Percentiles rank a stretch among this genome's conserved stretches.
These are phyloP conservation scores for Fusarium albosuccineum DNA, from an alignment of 2,329 filamentous ascomycete species.

Conservation along the genomic window DNA sequence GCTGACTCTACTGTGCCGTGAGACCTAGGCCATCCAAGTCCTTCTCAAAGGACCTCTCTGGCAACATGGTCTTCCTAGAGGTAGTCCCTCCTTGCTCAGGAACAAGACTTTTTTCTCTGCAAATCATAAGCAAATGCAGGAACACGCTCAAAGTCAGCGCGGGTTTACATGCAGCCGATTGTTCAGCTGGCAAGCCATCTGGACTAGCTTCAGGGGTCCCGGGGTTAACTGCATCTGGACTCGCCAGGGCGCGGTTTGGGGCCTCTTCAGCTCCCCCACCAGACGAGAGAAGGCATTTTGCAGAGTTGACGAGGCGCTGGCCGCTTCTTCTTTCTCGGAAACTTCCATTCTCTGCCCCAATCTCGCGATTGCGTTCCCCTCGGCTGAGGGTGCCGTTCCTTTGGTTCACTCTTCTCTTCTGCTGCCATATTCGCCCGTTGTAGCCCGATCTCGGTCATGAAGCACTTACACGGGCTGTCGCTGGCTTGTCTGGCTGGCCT, in stretches of 20 bases:
- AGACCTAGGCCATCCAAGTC: not conserved
- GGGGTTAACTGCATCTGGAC: conserved; percentile 34
- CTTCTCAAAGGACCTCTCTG: not conserved
- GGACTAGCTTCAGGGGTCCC: conserved; percentile 45
- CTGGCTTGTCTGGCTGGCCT: conserved; percentile 19
- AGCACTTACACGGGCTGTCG: conserved; percentile 38
- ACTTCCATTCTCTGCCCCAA: conserved; percentile 17
- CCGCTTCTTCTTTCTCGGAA: conserved; percentile 18
- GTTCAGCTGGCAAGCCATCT: conserved; percentile 39
- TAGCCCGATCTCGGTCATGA: conserved; percentile 25
- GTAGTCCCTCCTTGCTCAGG: not conserved
- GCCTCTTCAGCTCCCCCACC: conserved; percentile 29
- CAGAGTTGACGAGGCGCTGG: conserved; percentile 12
- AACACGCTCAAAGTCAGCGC: conserved; percentile 15
- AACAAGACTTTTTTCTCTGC: not conserved
- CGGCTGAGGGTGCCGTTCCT: conserved; percentile 15
- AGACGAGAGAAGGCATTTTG: conserved; percentile 26
- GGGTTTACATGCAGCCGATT: conserved; percentile 25
- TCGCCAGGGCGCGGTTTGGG: conserved; percentile 30
- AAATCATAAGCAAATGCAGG: conserved; percentile 3
- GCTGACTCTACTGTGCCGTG: not conserved
- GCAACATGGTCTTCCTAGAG: not conserved
- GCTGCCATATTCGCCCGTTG: not conserved
- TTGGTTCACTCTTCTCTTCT: conserved; percentile 8
- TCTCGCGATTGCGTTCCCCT: conserved; percentile 7